Conservation (phyloP, 495 filamentous ascomycete genomes). For the Cercophora scortea region DNA sequence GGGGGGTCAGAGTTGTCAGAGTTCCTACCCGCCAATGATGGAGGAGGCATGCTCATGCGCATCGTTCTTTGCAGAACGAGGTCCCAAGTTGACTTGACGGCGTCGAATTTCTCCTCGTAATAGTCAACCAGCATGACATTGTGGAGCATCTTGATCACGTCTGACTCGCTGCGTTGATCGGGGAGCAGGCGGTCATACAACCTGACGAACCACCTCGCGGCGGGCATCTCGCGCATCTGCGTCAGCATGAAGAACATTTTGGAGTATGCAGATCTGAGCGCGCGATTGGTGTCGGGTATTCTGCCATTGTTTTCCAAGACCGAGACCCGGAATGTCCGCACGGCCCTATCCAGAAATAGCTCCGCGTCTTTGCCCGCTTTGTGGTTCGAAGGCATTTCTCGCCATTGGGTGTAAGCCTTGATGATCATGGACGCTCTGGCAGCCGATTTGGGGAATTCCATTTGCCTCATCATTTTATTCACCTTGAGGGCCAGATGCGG, state of each 20-base stretch:
- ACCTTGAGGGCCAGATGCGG: slow-evolving; percentile 23
- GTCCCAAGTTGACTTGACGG: slow-evolving; percentile 59
- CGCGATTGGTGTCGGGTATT: too few species aligned
- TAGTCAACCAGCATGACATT: slow-evolving; percentile 58
- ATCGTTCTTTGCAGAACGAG: slow-evolving; percentile 42
- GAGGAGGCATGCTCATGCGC: slow-evolving; percentile 15
- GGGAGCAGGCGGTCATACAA: slow-evolving; percentile 13
- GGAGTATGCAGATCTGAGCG: slow-evolving; percentile 11
- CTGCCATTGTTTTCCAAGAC: too few species aligned
- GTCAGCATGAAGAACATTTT: slow-evolving; percentile 55
- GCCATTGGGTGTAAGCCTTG: slow-evolving; percentile 25
- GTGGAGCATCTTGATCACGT: slow-evolving; percentile 51
- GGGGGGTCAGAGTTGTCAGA: slow-evolving; percentile 2
- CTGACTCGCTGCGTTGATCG: slow-evolving; percentile 36
- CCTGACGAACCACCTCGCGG: slow-evolving; percentile 20
- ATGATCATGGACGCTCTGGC: slow-evolving; percentile 24
- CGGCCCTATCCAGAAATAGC: too few species aligned
- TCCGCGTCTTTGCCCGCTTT: too few species aligned
- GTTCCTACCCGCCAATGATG: background rate
- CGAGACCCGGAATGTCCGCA: too few species aligned
- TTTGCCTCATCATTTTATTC: slow-evolving; percentile 25
- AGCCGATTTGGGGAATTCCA: slow-evolving; percentile 22
- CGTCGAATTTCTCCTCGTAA: slow-evolving; percentile 44
- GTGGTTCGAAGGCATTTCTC: slow-evolving; percentile 7
- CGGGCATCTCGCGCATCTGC: slow-evolving; percentile 49